Evolutionary conservation across 2,329 filamentous ascomycete species (phyloP).

Genomic region (Exophiala spinifera): DNA sequence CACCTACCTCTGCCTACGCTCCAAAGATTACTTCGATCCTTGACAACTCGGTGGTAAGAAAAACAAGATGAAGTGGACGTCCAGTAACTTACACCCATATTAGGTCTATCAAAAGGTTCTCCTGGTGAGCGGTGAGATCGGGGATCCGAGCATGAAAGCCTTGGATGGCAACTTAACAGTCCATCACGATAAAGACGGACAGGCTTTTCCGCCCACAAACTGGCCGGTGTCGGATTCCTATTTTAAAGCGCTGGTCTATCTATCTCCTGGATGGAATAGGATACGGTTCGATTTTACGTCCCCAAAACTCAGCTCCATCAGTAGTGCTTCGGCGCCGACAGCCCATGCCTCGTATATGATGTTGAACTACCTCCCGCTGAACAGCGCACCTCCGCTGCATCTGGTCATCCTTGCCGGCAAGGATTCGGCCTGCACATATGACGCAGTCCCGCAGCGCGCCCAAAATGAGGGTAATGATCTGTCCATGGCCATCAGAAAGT

Average conservation of each 20-base stretch:
- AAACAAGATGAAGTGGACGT: slow-evolving; percentile 2
- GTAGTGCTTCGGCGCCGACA: slow-evolving; percentile 59
- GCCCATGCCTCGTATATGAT: slow-evolving; percentile 77
- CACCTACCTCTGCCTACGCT: slow-evolving; percentile 72
- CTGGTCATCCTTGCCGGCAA: slow-evolving; percentile 82
- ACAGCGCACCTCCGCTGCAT: slow-evolving; percentile 77
- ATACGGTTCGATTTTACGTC: slow-evolving; percentile 84
- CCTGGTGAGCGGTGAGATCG: slow-evolving; percentile 75
- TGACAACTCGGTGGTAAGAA: slow-evolving; percentile 78
- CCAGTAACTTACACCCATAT: slow-evolving; percentile 4
- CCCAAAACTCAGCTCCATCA: slow-evolving; percentile 68
- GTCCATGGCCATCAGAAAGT: slow-evolving; percentile 80
- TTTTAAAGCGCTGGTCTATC: slow-evolving; percentile 87
- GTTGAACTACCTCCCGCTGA: slow-evolving; percentile 80
- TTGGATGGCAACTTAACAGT: slow-evolving; percentile 78
- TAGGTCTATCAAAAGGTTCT: slow-evolving; percentile 91
- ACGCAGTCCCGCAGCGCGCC: slow-evolving; percentile 71
- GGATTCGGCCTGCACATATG: slow-evolving; percentile 82
- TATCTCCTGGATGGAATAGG: slow-evolving; percentile 87
- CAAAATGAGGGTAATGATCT: slow-evolving; percentile 79
- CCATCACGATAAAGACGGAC: slow-evolving; percentile 70
- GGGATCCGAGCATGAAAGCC: slow-evolving; percentile 63
- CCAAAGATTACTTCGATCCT: slow-evolving; percentile 74
- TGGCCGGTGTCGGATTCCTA: slow-evolving; percentile 89
- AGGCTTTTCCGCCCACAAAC: slow-evolving; percentile 69